Evolutionary conservation across 129 eudicot genomes (phyloP), one percentile per base, ranked within the genome.

Genomic region (Cynara cardunculus): DNA sequence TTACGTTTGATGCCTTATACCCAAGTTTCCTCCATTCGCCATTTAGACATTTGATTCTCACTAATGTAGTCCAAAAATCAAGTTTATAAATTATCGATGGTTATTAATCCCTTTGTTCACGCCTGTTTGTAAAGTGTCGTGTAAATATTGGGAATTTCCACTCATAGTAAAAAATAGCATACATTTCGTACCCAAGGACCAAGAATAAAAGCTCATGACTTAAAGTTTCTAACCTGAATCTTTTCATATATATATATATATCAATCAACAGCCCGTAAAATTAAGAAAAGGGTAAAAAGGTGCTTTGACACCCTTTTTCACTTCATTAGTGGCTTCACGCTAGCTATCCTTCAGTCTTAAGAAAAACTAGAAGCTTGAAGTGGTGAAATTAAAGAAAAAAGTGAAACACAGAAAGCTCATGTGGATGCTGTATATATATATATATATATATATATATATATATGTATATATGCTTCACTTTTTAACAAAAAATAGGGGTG

Each of bases 201-300:
- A 26, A 75, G 71, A 37, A 82, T 66, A 81, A 81, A 31, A 66
- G 79, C 19, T 37, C 39, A 65, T 35, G 73, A 27, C 74, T 81
- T 73, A 13, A 37, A 73, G 26, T 21, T 34, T 56, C 25, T 41
- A 65, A 62, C 34, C 4, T 65, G 74, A 41, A 73, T 19, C 69
- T 70, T 25, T 72, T 7, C 39, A 24, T 28, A 41, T 41, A 41
- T 41, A 34, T n/a, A n/a, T n/a, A n/a, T n/a, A 65, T 21, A 27
- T 41, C n/a, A 71, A 71, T 41, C 44, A 41, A 74, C 73, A 74
- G 16, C 75, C 39, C 9, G 28, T 74, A 71, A 71, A 71, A n/a
- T n/a, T n/a, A n/a, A 49, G 26, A 5, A 56, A 12, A 59, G 46
- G 44, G 67, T 28, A 69, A 27, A 44, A 69, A 79, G 18, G 10